Evolutionary conservation across 2,329 filamentous ascomycete species (phyloP), one percentile per base, ranked within the genome.

Genomic region (Cyphellophora europaea): DNA sequence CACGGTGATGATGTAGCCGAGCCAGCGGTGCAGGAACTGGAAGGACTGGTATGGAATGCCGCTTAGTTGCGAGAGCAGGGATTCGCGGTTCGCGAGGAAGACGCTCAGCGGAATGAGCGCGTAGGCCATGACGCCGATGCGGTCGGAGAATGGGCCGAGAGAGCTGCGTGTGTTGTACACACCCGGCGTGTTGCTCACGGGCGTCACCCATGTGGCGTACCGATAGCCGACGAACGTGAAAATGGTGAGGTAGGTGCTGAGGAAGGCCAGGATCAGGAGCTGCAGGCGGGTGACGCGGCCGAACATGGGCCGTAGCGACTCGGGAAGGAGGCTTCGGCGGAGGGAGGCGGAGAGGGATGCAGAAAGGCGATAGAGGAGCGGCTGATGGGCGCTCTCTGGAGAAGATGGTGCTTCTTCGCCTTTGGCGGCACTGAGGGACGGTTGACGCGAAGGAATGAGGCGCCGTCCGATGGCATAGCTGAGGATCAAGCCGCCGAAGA

Each of bases 1-100:
- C 1, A 74, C 53, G 35, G 83, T 72, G 43, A 88, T 84, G 49
- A 87, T 67, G 42, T 80, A 79, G 5, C 82, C 82, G 0, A 79
- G 61, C 82, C 82, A 87, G 19, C 80, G 76, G 54, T 86, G 82
- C 13, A 87, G 61, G 51, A 87, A 87, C 56, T 82, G 79, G 66
- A 87, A 85, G 49, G 72, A 74, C 47, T 86, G 81, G 49, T 85
- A 84, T 0, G 82, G 80, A 1, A 87, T 65, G 2, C 82, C 82
- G 0, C 81, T 87, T 32, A 84, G 55, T 11, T 82, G 53, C 1
- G 76, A 81, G 3, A 87, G 67, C 2, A 86, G 61, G 1, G 77
- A 82, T 52, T 87, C 82, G 27, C 82, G 69, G 38, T 66, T 77
- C n/a, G 72, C 67, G 10, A 87, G 66, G 31, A 82, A 57, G 18